These are phyloP conservation scores for Cucurbita argyrosperma DNA, from an alignment of 306 rosid genomes.

Conservation along the genomic window DNA sequence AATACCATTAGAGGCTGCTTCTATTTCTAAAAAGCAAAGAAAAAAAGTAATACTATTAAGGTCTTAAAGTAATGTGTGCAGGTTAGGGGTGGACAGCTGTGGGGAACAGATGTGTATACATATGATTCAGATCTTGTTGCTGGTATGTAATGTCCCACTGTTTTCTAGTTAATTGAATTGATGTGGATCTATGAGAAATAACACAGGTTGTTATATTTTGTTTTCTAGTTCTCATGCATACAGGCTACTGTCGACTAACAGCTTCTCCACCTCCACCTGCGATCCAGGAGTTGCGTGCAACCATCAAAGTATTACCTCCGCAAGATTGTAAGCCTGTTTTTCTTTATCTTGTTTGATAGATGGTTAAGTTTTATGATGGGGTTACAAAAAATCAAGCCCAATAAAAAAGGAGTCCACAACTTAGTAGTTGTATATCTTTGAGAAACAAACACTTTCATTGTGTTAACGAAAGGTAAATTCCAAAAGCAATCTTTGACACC, in stretches of 20 bases:
- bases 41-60: not conserved
- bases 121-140: conserved; percentile 97
- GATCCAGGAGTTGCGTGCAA: conserved; percentile 69
- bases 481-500: no score
- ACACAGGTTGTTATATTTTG: conserved; percentile 11
- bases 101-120: conserved; percentile 97
- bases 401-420: no score
- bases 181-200: not conserved
- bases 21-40: not conserved
- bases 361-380: not conserved
- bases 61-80: conserved; percentile 22
- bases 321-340: conserved; percentile 58
- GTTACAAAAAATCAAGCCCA: no score
- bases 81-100: conserved; percentile 94
- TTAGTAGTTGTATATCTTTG: no score
- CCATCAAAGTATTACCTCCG: conserved; percentile 69
- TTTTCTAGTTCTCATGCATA: conserved; percentile 85
- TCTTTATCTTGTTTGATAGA: conserved; percentile 5
- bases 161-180: not conserved
- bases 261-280: conserved; percentile 85
- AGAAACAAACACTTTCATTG: no score
- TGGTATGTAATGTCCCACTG: conserved; percentile 28
- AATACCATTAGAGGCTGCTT: not conserved
- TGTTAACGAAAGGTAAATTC: no score
- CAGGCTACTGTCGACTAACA: conserved; percentile 94